Evolutionary conservation across 495 filamentous ascomycete genomes (phyloP).

Genomic region (Cercophora scortea): DNA sequence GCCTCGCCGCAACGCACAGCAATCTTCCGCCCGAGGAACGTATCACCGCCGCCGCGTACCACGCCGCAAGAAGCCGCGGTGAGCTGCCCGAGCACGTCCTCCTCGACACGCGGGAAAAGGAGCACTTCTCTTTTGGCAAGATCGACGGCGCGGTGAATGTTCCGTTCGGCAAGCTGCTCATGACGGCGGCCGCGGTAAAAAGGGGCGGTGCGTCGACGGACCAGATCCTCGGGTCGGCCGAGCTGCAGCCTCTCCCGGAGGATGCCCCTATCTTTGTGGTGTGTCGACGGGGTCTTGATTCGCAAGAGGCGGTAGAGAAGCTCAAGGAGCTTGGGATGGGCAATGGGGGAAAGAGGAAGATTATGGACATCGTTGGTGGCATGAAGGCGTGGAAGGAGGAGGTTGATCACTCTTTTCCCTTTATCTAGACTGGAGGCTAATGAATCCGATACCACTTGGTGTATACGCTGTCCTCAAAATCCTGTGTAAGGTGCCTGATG

Average conservation of each 20-base stretch:
- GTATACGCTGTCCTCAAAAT: no score
- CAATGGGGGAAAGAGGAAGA: conserved; percentile 44
- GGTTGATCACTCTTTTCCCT: conserved; percentile 66
- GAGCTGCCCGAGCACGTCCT: conserved; percentile 41
- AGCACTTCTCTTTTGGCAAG: conserved; percentile 76
- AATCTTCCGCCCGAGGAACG: conserved; percentile 50
- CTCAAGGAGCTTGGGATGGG: conserved; percentile 62
- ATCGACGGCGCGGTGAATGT: conserved; percentile 69
- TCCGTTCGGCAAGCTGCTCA: conserved; percentile 56
- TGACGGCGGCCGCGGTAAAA: conserved; percentile 13
- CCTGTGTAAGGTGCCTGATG: no score
- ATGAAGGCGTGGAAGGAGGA: conserved; percentile 76
- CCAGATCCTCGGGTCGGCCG: neutral
- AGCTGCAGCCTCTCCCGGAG: conserved; percentile 1
- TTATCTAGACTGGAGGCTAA: conserved; percentile 22
- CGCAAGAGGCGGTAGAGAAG: conserved; percentile 65
- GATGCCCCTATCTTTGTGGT: conserved; percentile 58
- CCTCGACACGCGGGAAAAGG: conserved; percentile 75
- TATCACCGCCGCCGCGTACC: conserved; percentile 52
- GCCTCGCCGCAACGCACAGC: conserved; percentile 14
- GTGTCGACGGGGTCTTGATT: conserved; percentile 84
- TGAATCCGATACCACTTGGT: no score
- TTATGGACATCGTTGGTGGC: conserved; percentile 76
- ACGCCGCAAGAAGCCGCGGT: conserved; percentile 15
- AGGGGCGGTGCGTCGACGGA: conserved; percentile 5